Evolutionary conservation across 2,329 filamentous ascomycete genomes (phyloP).

Genomic region (Calycina herbarum): DNA sequence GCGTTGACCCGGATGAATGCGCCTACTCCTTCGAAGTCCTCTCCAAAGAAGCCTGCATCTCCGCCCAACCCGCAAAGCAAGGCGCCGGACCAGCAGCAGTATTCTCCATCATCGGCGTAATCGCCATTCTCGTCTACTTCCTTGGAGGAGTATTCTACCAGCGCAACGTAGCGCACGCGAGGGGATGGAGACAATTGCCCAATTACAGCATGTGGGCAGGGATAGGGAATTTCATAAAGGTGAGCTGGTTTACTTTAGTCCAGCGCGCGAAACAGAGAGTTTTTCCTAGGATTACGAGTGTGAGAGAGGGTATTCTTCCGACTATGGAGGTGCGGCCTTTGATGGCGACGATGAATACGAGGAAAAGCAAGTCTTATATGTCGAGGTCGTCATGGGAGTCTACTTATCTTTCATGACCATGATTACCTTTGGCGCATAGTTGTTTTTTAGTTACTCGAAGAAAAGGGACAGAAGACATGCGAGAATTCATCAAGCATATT

Average conservation of each 20-base stretch:
- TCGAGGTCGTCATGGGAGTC: constrained; percentile 33
- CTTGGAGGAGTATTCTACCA: constrained; percentile 95
- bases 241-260: constrained; percentile 46
- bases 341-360: constrained; percentile 19
- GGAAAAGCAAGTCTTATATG: constrained; percentile 21
- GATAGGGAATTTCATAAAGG: constrained; percentile 80
- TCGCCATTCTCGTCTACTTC: constrained; percentile 82
- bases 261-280: constrained; percentile 29
- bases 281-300: constrained; percentile 34
- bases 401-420: constrained; percentile 28
- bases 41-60: constrained; percentile 76
- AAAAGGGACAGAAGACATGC: not conserved
- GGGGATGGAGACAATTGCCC: constrained; percentile 92
- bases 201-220: constrained; percentile 94
- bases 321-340: constrained; percentile 35
- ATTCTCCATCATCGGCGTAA: constrained; percentile 80
- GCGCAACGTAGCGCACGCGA: constrained; percentile 87
- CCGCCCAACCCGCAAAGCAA: constrained; percentile 68
- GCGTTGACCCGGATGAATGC: constrained; percentile 81
- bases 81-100: constrained; percentile 70
- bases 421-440: constrained; percentile 8
- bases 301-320: constrained; percentile 37
- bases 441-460: constrained; percentile 12
- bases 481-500: not conserved
- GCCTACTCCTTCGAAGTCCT: constrained; percentile 95